Conservation (phyloP, 345 rosid species). For the Dovyalis caffra region DNA sequence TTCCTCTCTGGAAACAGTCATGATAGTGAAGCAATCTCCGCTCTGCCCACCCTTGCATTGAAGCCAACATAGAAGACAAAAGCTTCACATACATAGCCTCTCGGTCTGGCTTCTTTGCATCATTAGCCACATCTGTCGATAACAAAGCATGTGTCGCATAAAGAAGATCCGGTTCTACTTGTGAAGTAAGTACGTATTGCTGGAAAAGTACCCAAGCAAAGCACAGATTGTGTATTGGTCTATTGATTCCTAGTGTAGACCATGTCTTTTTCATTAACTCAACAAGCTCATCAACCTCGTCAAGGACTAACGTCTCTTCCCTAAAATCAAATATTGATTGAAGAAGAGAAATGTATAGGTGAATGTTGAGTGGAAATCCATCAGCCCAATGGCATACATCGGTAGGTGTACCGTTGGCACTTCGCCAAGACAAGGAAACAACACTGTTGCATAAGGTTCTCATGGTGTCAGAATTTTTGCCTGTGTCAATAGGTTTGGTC, state of each 20-base stretch:
- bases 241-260: slow-evolving; percentile 72
- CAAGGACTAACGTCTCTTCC: slow-evolving; percentile 78
- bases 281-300: slow-evolving; percentile 85
- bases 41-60: slow-evolving; percentile 88
- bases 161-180: slow-evolving; percentile 74
- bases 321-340: slow-evolving; percentile 68
- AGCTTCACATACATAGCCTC: slow-evolving; percentile 63
- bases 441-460: slow-evolving; percentile 61
- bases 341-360: slow-evolving; percentile 58
- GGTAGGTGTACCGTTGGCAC: slow-evolving; percentile 51
- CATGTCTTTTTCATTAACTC: slow-evolving; percentile 94
- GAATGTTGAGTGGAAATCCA: slow-evolving; percentile 80
- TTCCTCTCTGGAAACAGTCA: slow-evolving; percentile 67
- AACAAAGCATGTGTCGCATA: slow-evolving; percentile 69
- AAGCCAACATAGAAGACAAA: slow-evolving; percentile 53
- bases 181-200: slow-evolving; percentile 63
- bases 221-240: slow-evolving; percentile 67
- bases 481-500: slow-evolving; percentile 50
- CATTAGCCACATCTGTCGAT: slow-evolving; percentile 65
- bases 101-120: slow-evolving; percentile 63
- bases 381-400: slow-evolving; percentile 97
- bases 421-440: slow-evolving; percentile 73
- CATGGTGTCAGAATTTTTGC: slow-evolving; percentile 72
- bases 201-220: slow-evolving; percentile 89
- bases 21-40: slow-evolving; percentile 68